Conservation (phyloP, 1,284 basidiomycete species). For the Ceratobasidium sp. region DNA sequence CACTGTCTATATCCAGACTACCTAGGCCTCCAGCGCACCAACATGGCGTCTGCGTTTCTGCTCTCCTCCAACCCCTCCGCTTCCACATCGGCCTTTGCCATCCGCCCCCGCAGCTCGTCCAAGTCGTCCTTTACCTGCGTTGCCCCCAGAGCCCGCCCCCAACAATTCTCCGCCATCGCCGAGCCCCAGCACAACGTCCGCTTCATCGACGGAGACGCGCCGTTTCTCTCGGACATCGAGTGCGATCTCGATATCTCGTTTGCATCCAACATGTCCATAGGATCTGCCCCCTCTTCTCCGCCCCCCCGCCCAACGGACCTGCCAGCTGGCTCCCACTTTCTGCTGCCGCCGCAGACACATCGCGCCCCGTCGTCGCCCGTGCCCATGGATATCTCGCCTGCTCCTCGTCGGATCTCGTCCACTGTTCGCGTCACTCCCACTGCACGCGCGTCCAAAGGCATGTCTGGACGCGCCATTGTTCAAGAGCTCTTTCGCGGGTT, state of each 20-base stretch:
- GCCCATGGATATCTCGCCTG: slow-evolving; percentile 83
- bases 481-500: slow-evolving; percentile 62
- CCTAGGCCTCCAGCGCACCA: slow-evolving; percentile 11
- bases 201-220: slow-evolving; percentile 34
- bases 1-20: background rate
- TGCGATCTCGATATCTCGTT: slow-evolving; percentile 78
- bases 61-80: slow-evolving; percentile 10
- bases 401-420: slow-evolving; percentile 55
- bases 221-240: slow-evolving; percentile 32
- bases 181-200: slow-evolving; percentile 39
- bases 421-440: slow-evolving; percentile 15
- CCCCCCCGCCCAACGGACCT: slow-evolving; percentile 53
- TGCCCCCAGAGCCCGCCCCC: slow-evolving; percentile 2
- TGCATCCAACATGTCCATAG: slow-evolving; percentile 78
- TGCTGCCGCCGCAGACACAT: slow-evolving; percentile 9
- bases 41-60: slow-evolving; percentile 41
- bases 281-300: slow-evolving; percentile 68
- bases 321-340: background rate
- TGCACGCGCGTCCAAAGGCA: slow-evolving; percentile 26
- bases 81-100: slow-evolving; percentile 60
- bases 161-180: slow-evolving; percentile 18
- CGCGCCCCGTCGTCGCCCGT: slow-evolving; percentile 44
- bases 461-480: slow-evolving; percentile 29
- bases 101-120: slow-evolving; percentile 52
- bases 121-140: slow-evolving; percentile 2